Conservation (phyloP, 345 rosid genomes). For the Punica granatum region DNA sequence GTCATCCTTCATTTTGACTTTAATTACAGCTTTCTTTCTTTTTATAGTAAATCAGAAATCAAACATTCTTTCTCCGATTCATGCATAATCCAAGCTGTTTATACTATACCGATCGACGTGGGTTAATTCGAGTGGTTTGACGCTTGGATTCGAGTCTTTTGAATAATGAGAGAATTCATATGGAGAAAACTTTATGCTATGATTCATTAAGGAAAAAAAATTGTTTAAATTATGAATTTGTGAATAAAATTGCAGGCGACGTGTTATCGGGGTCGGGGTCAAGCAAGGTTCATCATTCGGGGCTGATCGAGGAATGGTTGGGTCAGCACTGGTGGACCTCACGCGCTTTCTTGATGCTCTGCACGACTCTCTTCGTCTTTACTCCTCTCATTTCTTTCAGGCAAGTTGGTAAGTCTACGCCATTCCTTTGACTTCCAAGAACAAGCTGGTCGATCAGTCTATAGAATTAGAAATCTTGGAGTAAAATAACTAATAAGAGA, state of each 20-base stretch:
- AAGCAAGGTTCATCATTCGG: conserved; percentile 38
- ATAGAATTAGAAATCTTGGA: background rate
- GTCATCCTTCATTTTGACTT: background rate
- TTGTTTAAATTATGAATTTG: background rate
- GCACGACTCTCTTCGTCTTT: conserved; percentile 42
- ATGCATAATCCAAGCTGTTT: background rate
- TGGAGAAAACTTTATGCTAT: too few relatives aligned
- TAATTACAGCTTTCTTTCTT: background rate
- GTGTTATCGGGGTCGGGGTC: conserved; percentile 51
- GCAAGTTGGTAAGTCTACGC: conserved; percentile 45
- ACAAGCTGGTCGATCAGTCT: too few relatives aligned
- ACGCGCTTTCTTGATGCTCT: conserved; percentile 37
- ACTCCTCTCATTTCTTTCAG: conserved; percentile 54
- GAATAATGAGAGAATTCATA: too few relatives aligned
- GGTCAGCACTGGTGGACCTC: conserved; percentile 54
- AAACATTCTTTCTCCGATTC: background rate
- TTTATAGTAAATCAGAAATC: background rate
- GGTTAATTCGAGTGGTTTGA: too few relatives aligned
- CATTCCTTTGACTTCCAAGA: too few relatives aligned
- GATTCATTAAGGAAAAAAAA: too few relatives aligned
- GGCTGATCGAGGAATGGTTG: conserved; percentile 51
- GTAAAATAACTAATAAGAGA: background rate
- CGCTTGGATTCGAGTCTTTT: too few relatives aligned
- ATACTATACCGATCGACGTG: too few relatives aligned
- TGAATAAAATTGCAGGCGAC: conserved; percentile 34